Evolutionary conservation across 768 basidiomycete genomes (phyloP), one percentile per base, ranked within the genome.

Genomic region (Russula sp.): DNA sequence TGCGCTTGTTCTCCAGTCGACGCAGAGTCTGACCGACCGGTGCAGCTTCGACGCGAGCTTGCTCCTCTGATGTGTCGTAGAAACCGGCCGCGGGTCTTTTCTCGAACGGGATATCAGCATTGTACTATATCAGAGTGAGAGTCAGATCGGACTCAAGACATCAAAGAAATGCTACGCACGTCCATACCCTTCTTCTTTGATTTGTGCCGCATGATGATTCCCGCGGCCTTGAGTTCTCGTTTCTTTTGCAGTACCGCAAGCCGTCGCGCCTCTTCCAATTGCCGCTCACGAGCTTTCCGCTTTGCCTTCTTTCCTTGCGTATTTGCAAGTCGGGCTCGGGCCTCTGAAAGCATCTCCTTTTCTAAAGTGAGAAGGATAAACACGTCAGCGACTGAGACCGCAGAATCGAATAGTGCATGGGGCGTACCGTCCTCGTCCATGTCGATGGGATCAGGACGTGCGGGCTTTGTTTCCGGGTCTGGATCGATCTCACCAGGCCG

Each of bases 241-340:
- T 95, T 97, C 80, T 99, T 99, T 73, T 98, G 97, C 57, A 99
- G 75, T 39, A 96, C 91, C 9, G 97, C 97, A 46, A 99, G 76
- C 25, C 97, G 81, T 56, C 96, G 79, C 2, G 97, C 97, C 71
- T 99, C 97, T 71, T 99, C 97, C 41, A 99, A 77, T 70, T 98
- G 96, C 61, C 96, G 88, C 70, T 99, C 97, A 48, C 97, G 84
- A 5, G 95, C 97, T 75, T 98, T 99, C 68, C 97, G 88, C 74
- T 99, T 99, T 3, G 97, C 97, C 74, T 99, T 99, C 75, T 99
- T 99, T 39, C 97, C 97, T 74, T 99, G 97, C 0, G 97, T 99
- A 72, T 99, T 99, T 53, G 97, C 97, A 39, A 99, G 80, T 76
- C 97, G 87, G 7, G 97, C 97, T 67, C 97, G 87, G 34, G 97